phyloP scores from a whole-genome alignment of 352 stramenopile species.

The Blastocystis sp. region DNA sequence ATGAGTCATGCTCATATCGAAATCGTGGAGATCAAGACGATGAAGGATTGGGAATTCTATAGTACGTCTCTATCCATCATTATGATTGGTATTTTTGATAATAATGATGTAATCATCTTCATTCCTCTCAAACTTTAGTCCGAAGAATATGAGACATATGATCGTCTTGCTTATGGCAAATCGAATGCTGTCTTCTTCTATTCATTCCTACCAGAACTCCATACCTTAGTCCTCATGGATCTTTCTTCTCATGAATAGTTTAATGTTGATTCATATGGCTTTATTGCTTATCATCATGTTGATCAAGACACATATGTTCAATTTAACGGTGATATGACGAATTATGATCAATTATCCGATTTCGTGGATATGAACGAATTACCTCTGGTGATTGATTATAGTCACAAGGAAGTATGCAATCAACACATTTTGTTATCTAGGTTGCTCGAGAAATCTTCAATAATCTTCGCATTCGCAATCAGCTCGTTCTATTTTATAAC shows the following conservation, averaged over 20 bases:
- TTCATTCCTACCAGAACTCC: neutral
- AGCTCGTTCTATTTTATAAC: conserved; percentile 52
- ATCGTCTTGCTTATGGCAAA: conserved; percentile 3
- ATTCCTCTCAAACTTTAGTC: neutral
- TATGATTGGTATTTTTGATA: conserved; percentile 37
- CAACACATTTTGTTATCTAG: neutral
- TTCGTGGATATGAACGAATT: conserved; percentile 50
- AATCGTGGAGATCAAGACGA: conserved; percentile 20
- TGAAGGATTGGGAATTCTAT: neutral
- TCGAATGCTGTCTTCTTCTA: conserved; percentile 45
- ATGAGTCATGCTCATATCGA: conserved; percentile 1
- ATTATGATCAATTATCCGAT: conserved; percentile 46
- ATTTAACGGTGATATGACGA: conserved; percentile 28
- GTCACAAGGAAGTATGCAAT: neutral
- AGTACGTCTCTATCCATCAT: neutral
- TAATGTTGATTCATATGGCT: neutral
- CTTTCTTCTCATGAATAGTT: conserved; percentile 7
- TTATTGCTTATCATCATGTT: neutral
- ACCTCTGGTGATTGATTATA: conserved; percentile 42
- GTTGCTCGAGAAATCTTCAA: conserved; percentile 17
- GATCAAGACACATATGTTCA: neutral
- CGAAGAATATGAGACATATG: conserved; percentile 31
- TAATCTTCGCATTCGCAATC: conserved; percentile 1
- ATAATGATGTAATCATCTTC: neutral
- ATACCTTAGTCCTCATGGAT: neutral